Evolutionary conservation across 768 basidiomycete genomes (phyloP).

Genomic region (Phanerochaete sordida): DNA sequence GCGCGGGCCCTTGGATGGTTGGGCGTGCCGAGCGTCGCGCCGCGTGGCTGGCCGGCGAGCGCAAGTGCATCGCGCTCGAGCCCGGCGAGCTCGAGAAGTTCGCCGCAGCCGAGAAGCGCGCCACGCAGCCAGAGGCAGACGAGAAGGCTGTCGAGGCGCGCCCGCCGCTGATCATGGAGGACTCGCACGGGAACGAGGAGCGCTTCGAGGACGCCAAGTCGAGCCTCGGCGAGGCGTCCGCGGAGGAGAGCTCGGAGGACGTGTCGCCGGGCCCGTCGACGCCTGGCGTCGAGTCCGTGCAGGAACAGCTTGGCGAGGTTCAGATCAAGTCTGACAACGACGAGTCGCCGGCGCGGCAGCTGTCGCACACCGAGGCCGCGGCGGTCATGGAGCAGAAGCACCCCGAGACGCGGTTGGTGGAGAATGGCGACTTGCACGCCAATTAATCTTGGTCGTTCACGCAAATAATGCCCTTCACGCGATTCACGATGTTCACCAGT

Average conservation of each 20-base stretch:
- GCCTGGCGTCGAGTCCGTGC: slow-evolving; percentile 4
- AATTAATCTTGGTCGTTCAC: not conserved
- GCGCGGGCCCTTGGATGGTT: slow-evolving; percentile 71
- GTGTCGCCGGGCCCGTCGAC: slow-evolving; percentile 13
- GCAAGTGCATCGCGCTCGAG: slow-evolving; percentile 12
- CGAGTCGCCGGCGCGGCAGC: not conserved
- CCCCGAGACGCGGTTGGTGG: slow-evolving; percentile 14
- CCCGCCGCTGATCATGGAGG: not conserved
- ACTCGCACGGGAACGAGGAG: not conserved
- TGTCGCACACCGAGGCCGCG: slow-evolving; percentile 8
- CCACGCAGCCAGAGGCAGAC: not conserved
- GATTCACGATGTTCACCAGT: no score
- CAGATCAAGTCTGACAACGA: not conserved
- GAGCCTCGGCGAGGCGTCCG: not conserved
- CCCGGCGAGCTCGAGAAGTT: slow-evolving; percentile 16
- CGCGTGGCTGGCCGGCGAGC: slow-evolving; percentile 28
- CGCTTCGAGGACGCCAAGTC: not conserved
- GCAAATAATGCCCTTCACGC: no score
- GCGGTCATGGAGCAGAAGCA: slow-evolving; percentile 11
- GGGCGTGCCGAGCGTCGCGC: slow-evolving; percentile 32
- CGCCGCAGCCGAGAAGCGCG: not conserved
- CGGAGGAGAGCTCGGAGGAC: slow-evolving; percentile 9
- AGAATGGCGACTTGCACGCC: slow-evolving; percentile 14
- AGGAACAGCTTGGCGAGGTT: slow-evolving; percentile 1
- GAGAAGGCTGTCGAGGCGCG: not conserved